These are phyloP conservation scores for Cladorrhinum sp. DNA, from an alignment of 2,329 filamentous ascomycete genomes.

Conservation along the genomic window DNA sequence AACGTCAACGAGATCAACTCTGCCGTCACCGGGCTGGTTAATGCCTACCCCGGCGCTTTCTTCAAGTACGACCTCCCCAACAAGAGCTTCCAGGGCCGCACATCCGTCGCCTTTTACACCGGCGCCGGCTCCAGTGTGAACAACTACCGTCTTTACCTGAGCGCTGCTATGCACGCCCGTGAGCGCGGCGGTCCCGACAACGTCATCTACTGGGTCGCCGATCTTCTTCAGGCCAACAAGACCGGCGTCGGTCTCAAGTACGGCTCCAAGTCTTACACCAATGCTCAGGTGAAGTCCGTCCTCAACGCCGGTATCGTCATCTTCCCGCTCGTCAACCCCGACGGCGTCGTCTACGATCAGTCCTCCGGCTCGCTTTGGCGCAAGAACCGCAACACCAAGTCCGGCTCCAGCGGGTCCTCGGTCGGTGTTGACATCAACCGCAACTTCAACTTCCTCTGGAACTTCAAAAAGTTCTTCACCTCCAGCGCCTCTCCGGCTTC, in stretches of 20 bases:
- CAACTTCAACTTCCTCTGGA: slow-evolving; percentile 58
- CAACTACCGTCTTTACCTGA: slow-evolving; percentile 47
- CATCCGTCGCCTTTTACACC: slow-evolving; percentile 40
- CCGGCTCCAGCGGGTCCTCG: slow-evolving; percentile 32
- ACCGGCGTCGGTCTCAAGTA: slow-evolving; percentile 45
- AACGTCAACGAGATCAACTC: slow-evolving; percentile 45
- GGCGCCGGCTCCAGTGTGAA: slow-evolving; percentile 29
- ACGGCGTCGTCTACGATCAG: slow-evolving; percentile 53
- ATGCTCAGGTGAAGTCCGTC: slow-evolving; percentile 49
- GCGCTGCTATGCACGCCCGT: slow-evolving; percentile 54
- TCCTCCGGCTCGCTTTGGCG: slow-evolving; percentile 50
- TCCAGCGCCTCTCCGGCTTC: slow-evolving; percentile 36
- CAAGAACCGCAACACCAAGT: slow-evolving; percentile 52
- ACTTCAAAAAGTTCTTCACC: slow-evolving; percentile 46
- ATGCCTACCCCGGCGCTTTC: slow-evolving; percentile 37
- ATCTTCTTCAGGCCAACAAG: slow-evolving; percentile 52
- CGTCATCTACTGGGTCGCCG: slow-evolving; percentile 52
- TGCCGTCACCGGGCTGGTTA: slow-evolving; percentile 42
- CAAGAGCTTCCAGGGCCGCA: slow-evolving; percentile 43
- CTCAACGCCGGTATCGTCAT: slow-evolving; percentile 53
- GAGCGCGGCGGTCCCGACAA: slow-evolving; percentile 39
- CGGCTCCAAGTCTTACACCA: slow-evolving; percentile 49
- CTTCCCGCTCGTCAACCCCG: slow-evolving; percentile 51
- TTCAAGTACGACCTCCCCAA: slow-evolving; percentile 41
- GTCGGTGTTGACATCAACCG: slow-evolving; percentile 54